These are phyloP conservation scores for Hypocrella siamensis DNA, from an alignment of 2,329 filamentous ascomycete species.

Conservation along the genomic window DNA sequence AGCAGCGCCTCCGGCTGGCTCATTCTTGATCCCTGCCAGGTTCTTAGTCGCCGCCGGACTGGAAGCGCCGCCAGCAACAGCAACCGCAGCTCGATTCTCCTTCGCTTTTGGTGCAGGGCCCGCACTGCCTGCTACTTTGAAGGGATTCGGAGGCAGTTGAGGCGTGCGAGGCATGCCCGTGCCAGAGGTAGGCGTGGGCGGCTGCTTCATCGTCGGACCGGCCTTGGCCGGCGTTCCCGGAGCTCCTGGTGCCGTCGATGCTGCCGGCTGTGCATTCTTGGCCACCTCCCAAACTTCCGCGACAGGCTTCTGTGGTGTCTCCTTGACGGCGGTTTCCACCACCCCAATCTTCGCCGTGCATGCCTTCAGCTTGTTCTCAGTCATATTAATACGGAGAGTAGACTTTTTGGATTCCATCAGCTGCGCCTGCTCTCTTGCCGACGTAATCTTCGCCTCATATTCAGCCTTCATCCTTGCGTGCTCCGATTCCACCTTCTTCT, in stretches of 20 bases:
- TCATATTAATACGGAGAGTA: conserved; percentile 61
- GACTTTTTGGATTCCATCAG: conserved; percentile 63
- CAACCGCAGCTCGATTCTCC: conserved; percentile 1
- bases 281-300: conserved; percentile 75
- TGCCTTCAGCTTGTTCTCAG: conserved; percentile 49
- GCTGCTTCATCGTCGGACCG: conserved; percentile 7
- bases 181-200: no score
- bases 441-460: conserved; percentile 35
- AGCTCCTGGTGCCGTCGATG: conserved; percentile 4
- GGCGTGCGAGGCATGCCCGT: no score
- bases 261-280: conserved; percentile 30
- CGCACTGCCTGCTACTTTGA: conserved; percentile 6
- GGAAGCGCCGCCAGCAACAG: not conserved
- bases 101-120: not conserved
- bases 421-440: conserved; percentile 46
- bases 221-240: conserved; percentile 6
- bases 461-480: conserved; percentile 43
- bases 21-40: no score
- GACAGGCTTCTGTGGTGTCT: conserved; percentile 73
- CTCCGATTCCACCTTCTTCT: conserved; percentile 52
- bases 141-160: conserved; percentile 4
- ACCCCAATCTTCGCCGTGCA: conserved; percentile 60
- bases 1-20: no score
- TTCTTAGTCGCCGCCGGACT: no score
- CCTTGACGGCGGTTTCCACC: conserved; percentile 66